These are phyloP conservation scores for Phialemoniopsis sp. DNA, from an alignment of 2,329 filamentous ascomycete genomes.

Conservation along the genomic window DNA sequence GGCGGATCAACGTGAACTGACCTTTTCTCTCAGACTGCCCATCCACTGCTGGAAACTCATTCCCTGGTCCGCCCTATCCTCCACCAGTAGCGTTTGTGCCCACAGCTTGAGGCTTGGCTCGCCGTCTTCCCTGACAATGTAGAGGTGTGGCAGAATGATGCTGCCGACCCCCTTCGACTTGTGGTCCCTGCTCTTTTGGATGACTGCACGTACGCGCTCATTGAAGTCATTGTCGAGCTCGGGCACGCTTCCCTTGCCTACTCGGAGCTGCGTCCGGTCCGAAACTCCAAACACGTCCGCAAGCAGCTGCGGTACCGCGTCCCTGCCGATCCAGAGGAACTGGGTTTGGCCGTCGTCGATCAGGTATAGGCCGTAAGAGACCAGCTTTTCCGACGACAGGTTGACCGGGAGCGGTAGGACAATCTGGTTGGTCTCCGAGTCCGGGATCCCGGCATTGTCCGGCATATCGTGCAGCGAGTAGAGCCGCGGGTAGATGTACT, in stretches of 20 bases:
- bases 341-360: slow-evolving; percentile 97
- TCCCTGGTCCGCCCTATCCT: slow-evolving; percentile 91
- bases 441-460: slow-evolving; percentile 81
- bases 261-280: slow-evolving; percentile 78
- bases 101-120: slow-evolving; percentile 93
- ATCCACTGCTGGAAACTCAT: slow-evolving; percentile 93
- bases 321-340: slow-evolving; percentile 93
- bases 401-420: slow-evolving; percentile 81
- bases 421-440: slow-evolving; percentile 83
- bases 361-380: slow-evolving; percentile 87
- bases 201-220: slow-evolving; percentile 83
- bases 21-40: slow-evolving; percentile 90
- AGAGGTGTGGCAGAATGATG: slow-evolving; percentile 88
- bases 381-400: slow-evolving; percentile 81
- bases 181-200: slow-evolving; percentile 90
- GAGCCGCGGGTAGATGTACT: slow-evolving; percentile 83
- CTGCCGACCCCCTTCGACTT: slow-evolving; percentile 83
- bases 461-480: slow-evolving; percentile 97
- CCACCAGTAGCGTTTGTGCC: slow-evolving; percentile 93
- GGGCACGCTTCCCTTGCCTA: slow-evolving; percentile 84
- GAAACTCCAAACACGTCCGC: slow-evolving; percentile 85
- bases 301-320: slow-evolving; percentile 85
- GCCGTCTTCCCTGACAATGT: slow-evolving; percentile 90
- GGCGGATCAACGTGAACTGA: slow-evolving; percentile 33
- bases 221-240: slow-evolving; percentile 95